Evolutionary conservation across 805 yeast genomes (phyloP), one percentile per base, ranked within the genome.

Genomic region (Lipomyces yamadae): DNA sequence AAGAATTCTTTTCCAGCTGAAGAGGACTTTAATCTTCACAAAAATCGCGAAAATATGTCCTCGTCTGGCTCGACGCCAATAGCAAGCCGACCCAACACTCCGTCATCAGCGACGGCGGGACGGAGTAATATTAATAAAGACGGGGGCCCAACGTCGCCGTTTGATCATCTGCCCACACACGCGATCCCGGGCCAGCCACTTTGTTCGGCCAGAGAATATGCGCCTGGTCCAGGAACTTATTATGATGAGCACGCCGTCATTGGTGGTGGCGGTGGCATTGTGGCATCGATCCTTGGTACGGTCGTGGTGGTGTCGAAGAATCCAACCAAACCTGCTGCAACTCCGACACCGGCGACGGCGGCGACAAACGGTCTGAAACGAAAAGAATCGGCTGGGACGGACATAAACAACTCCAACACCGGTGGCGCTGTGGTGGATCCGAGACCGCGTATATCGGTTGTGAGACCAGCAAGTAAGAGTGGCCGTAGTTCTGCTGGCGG

Each of bases 401-500:
- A 24, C 24, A 24, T 24, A 24, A 24, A 24, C 24, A 24, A 24
- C 24, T 24, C 24, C 24, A 24, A 24, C 24, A 24, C 24, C 24
- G 1, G 24, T 1, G 24, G 1, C 24, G 24, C 24, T 1, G 24
- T 24, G 39, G 59, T 65, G 3, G 63, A 74, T 4, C 74, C 72
- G 60, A 70, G 62, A 32, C 70, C 74, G 11, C 70, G 58, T 54
- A 64, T 81, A 0, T 74, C 78, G 4, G 82, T 81, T 10, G 24
- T 69, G 3, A 74, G 76, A 42, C 66, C 66, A 7, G 60, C 68
- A 3, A 64, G 62, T 3, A 64, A 67, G 48, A 68, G 52, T 58
- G 72, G 68, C 24, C 57, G 67, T 24, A 24, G 24, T 24, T 24
- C 24, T 24, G 24, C 24, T 24, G 24, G 24, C 24, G 24, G 24